phyloP scores from a whole-genome alignment of 805 yeast species.

The Wickerhamiella occidentalis region DNA sequence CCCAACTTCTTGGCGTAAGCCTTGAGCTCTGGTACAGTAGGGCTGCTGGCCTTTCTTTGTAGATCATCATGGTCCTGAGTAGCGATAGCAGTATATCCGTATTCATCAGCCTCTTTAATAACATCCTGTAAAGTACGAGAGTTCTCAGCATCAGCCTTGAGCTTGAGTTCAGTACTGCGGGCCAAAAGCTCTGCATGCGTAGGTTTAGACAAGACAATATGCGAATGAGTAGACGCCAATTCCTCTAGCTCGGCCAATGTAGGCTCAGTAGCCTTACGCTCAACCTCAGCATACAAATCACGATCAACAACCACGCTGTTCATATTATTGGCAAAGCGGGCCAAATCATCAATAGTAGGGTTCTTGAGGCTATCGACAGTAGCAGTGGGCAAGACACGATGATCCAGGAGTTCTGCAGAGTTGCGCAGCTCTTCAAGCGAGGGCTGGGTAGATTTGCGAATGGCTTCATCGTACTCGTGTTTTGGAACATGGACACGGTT shows the following conservation, averaged over 20 bases:
- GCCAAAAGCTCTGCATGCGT: not conserved
- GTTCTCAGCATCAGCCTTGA: slow-evolving; percentile 9
- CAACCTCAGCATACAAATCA: slow-evolving; percentile 1
- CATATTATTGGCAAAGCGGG: not conserved
- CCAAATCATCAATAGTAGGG: slow-evolving; percentile 4
- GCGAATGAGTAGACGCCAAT: slow-evolving; percentile 20
- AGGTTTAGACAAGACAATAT: not conserved
- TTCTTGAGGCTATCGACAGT: not conserved
- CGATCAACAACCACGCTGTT: not conserved
- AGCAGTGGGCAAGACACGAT: not conserved
- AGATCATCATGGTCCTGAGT: not conserved
- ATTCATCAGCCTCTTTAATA: not conserved
- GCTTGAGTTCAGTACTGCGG: slow-evolving; percentile 1
- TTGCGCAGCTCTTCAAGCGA: slow-evolving; percentile 1
- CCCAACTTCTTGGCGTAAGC: slow-evolving; percentile 1
- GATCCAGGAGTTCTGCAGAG: not conserved
- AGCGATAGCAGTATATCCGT: not conserved
- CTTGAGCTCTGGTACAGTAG: not conserved
- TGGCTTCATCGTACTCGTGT: slow-evolving; percentile 16
- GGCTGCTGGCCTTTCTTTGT: not conserved
- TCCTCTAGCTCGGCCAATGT: slow-evolving; percentile 38
- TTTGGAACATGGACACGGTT: slow-evolving; percentile 16
- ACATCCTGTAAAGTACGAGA: slow-evolving; percentile 4
- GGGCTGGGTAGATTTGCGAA: slow-evolving; percentile 7
- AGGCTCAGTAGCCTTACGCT: slow-evolving; percentile 29